Percentiles rank a stretch among this genome's conserved stretches.
These are phyloP conservation scores for Nannochloris sp. DNA, from an alignment of 139 green algal species.

Conservation along the genomic window DNA sequence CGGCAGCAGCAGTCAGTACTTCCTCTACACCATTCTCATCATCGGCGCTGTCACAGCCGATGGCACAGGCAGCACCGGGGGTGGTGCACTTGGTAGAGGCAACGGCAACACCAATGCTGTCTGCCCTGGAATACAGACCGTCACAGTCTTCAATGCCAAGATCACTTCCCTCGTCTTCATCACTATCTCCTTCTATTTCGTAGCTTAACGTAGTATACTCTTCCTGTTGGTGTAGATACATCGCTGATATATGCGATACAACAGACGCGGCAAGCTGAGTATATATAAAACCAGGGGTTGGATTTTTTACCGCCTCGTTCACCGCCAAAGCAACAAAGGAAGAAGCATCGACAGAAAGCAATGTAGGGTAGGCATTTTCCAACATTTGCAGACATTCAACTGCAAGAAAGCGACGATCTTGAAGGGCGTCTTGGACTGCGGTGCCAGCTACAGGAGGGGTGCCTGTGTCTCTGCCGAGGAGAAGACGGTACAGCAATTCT, in stretches of 20 bases:
- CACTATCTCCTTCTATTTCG: too few relatives aligned
- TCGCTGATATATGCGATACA: neutral
- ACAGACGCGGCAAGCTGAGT: neutral
- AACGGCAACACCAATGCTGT: too few relatives aligned
- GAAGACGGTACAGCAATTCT: neutral
- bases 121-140: neutral
- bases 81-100: too few relatives aligned
- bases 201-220: too few relatives aligned
- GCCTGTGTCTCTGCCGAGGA: neutral
- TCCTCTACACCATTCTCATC: neutral
- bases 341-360: neutral
- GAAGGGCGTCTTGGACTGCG: neutral
- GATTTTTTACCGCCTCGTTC: neutral
- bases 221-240: conserved; percentile 5
- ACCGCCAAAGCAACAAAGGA: neutral
- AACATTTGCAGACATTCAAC: neutral
- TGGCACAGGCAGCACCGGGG: neutral
- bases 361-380: conserved; percentile 4
- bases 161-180: too few relatives aligned
- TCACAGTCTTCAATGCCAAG: too few relatives aligned
- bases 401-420: neutral
- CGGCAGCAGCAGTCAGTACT: neutral
- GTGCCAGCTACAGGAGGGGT: neutral
- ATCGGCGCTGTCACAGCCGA: neutral
- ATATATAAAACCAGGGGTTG: neutral